phyloP scores from a whole-genome alignment of 2,329 filamentous ascomycete species.

The Chaetomiaceae sp. region DNA sequence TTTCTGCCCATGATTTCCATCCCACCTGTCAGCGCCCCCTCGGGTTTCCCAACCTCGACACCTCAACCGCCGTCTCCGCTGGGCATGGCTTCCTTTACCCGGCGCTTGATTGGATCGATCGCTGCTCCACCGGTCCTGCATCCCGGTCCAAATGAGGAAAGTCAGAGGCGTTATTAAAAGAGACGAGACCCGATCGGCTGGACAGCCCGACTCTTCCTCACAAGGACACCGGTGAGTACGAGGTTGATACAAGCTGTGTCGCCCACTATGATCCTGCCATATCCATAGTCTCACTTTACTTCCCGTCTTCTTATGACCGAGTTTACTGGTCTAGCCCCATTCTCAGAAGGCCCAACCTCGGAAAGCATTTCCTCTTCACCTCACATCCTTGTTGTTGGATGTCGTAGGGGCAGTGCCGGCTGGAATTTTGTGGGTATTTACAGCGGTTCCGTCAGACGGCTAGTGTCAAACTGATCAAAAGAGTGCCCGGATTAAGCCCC shows the following conservation, averaged over 20 bases:
- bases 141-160: conserved; percentile 21
- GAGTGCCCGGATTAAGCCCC: background rate
- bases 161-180: conserved; percentile 21
- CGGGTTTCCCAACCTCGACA: conserved; percentile 7
- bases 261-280: conserved; percentile 19
- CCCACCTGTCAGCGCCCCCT: conserved; percentile 10
- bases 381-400: too few species aligned
- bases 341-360: too few species aligned
- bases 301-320: background rate
- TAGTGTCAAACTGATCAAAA: conserved; percentile 2
- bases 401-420: too few species aligned
- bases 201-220: conserved; percentile 5
- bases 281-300: background rate
- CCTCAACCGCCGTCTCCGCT: conserved; percentile 10
- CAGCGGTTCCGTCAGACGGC: conserved; percentile 10
- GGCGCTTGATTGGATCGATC: conserved; percentile 23
- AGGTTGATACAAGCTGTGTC: conserved; percentile 5
- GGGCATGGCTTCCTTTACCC: conserved; percentile 11
- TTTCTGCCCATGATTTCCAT: conserved; percentile 13
- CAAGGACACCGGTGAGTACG: conserved; percentile 5
- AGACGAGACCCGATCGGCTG: conserved; percentile 15
- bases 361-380: too few species aligned
- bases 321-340: too few species aligned
- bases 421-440: conserved; percentile 21
- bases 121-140: conserved; percentile 26